Percentiles rank a stretch among this genome's conserved stretches.
Evolutionary conservation across 1,139 yeast genomes (phyloP).

Genomic region (Lodderomyces parapsilosis): DNA sequence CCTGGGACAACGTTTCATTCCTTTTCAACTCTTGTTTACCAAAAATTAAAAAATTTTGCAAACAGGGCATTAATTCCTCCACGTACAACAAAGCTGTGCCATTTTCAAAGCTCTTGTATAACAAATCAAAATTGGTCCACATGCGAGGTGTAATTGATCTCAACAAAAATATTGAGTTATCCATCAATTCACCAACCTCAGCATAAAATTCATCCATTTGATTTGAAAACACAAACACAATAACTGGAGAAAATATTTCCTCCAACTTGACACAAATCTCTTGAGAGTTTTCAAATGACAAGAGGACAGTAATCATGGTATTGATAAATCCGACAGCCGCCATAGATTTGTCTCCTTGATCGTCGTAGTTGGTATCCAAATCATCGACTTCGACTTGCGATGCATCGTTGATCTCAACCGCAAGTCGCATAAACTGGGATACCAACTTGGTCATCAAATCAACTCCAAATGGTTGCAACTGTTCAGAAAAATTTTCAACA

Average conservation of each 20-base stretch:
- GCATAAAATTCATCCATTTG: slow-evolving; percentile 76
- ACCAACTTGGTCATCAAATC: slow-evolving; percentile 79
- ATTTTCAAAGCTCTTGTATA: slow-evolving; percentile 54
- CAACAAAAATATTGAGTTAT: slow-evolving; percentile 76
- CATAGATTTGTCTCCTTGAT: slow-evolving; percentile 74
- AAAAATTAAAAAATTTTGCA: slow-evolving; percentile 75
- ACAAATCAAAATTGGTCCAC: slow-evolving; percentile 68
- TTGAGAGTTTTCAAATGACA: slow-evolving; percentile 80
- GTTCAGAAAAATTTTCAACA: slow-evolving; percentile 84
- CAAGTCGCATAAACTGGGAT: slow-evolving; percentile 75
- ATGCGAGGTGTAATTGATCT: slow-evolving; percentile 69
- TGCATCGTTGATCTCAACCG: slow-evolving; percentile 66
- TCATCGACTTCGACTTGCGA: slow-evolving; percentile 49
- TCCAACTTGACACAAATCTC: slow-evolving; percentile 69
- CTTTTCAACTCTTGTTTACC: slow-evolving; percentile 54
- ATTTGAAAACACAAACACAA: slow-evolving; percentile 62
- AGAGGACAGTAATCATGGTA: slow-evolving; percentile 82
- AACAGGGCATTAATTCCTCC: slow-evolving; percentile 74
- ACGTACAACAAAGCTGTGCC: slow-evolving; percentile 61
- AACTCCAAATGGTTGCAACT: slow-evolving; percentile 90
- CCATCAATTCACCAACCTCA: slow-evolving; percentile 82
- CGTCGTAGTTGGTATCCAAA: slow-evolving; percentile 43
- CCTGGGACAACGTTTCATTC: slow-evolving; percentile 22
- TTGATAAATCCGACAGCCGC: slow-evolving; percentile 86
- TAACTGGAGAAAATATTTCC: slow-evolving; percentile 70